Base-by-base conservation (phyloP, 2,329 filamentous ascomycete genomes). In the Neoscytalidium dimidiatum region DNA sequence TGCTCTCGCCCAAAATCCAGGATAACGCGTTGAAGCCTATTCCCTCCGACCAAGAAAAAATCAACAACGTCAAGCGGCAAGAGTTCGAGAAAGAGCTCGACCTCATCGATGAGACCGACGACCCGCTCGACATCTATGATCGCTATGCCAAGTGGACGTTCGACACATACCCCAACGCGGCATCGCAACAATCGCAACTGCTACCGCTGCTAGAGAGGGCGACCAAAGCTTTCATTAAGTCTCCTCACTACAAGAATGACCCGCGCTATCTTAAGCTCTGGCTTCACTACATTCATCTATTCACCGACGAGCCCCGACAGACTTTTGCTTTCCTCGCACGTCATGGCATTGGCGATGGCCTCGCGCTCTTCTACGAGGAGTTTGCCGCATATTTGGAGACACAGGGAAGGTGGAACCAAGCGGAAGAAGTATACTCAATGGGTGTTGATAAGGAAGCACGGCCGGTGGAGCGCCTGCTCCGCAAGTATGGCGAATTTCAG, bases 141-240 rank as follows among this genome's bases (percentile, higher is more conserved):
- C 90, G 95, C 75, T 99, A 99, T 75, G 92, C 98, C 65, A 92
- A 92, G 79, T 99, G 95, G 95, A 97, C 94, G 1, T 82, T 98
- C 29, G 92, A 97, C 77, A 91, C 94, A 62, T 99, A 98, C 76
- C 94, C 95, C 1, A 92, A 94, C 26, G 94, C 97, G 80, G 92
- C 94, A 62, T 97, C 94, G 31, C 86, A 92, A 1, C 88, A 96
- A 73, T 97, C 94, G n/a, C 92, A 95, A 72, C 86, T 99, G 14
- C 88, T 95, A 66, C 89, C 89, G 2, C 83, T 98, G 5, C 89
- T 99, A 5, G 96, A 99, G 81, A 91, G 94, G 68, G 94, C 94
- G 7, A 98, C 95, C 9, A 96, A 94, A 75, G 81, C 91, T 0
- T 97, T 99, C 76, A 88, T 96, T 67, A 86, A 86, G n/a, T 90